Base-by-base conservation (phyloP, 805 yeast genomes). In the Candida loeiensis region DNA sequence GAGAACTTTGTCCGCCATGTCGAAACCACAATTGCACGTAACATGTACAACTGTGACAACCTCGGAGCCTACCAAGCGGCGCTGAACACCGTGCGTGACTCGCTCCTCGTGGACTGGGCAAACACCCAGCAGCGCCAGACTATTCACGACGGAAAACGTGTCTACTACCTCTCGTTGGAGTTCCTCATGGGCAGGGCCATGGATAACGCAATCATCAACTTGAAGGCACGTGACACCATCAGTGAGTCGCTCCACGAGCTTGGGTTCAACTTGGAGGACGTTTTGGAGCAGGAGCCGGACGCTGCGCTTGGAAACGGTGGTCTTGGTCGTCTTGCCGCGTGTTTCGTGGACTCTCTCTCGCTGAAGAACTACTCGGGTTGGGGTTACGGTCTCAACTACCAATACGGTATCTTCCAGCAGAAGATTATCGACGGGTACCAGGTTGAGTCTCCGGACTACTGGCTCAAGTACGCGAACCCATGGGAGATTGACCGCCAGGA, bases 291-390 rank as follows among this genome's bases (percentile, higher is more conserved):
- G 54, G 97, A 89, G 64, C 93, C 95, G 0, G 97, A 89, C 63
- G 96, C 96, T 8, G 96, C 89, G 18, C 74, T 89, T 40, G 97
- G 97, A 55, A 90, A 90, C 56, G 97, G 97, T 58, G 97, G 97
- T 48, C 70, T 89, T 41, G 97, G 97, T 47, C 79, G 97, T 59
- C 72, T 89, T 56, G 96, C 96, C 16, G 96, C 96, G 15, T 90
- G 96, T 64, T 89, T 88, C 58, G 78, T 89, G 35, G 96, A 90
- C 65, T 87, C 96, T 1, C 68, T 89, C 59, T 79, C 93, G 25
- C 80, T 95, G 4, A 83, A 85, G 49, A 81, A 85, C 61, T 86
- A 85, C 61, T 88, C 95, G 13, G 95, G 95, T 37, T 89, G 97
- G 97, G 97, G 97, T 47, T 89, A 89, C 61, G 96, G 97, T 45